A percentile compares a stretch with the other conserved stretches of the same genome.
Evolutionary conservation across 768 basidiomycete genomes (phyloP).

Genomic region (Leucogyrophana mollusca): DNA sequence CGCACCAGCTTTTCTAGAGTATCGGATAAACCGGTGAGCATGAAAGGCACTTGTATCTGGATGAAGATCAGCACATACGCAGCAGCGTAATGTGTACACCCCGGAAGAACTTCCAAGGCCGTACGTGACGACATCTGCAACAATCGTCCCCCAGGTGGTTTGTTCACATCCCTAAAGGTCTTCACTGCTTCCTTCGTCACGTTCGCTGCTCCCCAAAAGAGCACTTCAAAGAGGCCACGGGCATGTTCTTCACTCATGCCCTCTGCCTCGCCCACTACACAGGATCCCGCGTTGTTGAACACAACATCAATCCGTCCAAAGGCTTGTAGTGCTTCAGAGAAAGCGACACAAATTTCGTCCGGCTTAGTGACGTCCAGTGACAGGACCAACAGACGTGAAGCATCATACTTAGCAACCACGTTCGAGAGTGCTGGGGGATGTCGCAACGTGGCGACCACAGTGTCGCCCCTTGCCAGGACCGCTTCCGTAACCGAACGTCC

Average conservation of each 20-base stretch:
- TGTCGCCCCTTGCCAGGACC: conserved; percentile 38
- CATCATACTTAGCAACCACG: conserved; percentile 26
- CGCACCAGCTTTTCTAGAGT: conserved; percentile 22
- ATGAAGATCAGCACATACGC: conserved; percentile 18
- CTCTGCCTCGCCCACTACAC: conserved; percentile 60
- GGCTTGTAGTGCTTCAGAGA: conserved; percentile 27
- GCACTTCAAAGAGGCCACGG: conserved; percentile 50
- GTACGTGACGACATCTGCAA: conserved; percentile 32
- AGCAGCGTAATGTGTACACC: conserved; percentile 22
- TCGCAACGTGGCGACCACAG: conserved; percentile 44
- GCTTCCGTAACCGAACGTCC: conserved; percentile 34
- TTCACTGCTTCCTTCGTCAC: conserved; percentile 32
- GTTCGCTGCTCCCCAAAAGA: conserved; percentile 30
- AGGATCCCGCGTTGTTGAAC: conserved; percentile 41
- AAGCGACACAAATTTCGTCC: conserved; percentile 33
- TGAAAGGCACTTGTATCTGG: conserved; percentile 7
- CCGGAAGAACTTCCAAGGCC: conserved; percentile 20
- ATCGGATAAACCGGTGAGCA: no score
- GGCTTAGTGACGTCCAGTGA: conserved; percentile 39
- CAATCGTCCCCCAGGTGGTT: conserved; percentile 31
- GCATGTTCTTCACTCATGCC: conserved; percentile 80
- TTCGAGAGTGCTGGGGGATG: conserved; percentile 33
- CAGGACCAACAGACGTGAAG: conserved; percentile 36
- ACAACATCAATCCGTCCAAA: conserved; percentile 46
- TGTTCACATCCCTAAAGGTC: conserved; percentile 38